Evolutionary conservation across 345 rosid species (phyloP).

Genomic region (Citrus australasica): DNA sequence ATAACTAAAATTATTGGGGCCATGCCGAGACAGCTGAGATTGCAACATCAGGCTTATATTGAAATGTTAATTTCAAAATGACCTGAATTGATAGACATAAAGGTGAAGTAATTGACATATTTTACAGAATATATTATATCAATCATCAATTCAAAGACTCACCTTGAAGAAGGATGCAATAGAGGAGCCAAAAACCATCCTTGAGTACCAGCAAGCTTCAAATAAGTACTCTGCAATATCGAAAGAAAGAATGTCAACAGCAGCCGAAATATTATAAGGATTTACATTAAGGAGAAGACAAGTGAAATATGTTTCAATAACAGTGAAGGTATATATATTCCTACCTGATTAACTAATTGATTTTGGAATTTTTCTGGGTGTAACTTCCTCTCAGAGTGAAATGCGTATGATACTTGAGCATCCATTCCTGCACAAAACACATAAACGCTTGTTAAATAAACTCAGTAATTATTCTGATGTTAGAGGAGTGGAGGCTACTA

Average conservation of each 20-base stretch:
- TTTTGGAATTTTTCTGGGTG: conserved; percentile 68
- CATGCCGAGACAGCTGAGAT: background rate
- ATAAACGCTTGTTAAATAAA: background rate
- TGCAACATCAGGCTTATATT: background rate
- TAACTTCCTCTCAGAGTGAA: conserved; percentile 63
- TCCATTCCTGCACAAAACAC: conserved; percentile 56
- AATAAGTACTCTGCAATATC: conserved; percentile 50
- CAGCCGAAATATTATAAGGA: background rate
- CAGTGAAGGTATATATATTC: background rate
- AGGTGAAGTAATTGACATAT: background rate
- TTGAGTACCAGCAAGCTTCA: conserved; percentile 67
- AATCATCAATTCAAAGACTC: conserved; percentile 18
- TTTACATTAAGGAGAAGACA: background rate
- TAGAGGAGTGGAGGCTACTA: background rate
- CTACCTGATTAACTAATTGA: conserved; percentile 65
- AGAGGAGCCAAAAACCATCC: conserved; percentile 63
- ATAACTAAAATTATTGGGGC: background rate
- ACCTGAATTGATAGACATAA: background rate
- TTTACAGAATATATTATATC: background rate
- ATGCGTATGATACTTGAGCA: conserved; percentile 73
- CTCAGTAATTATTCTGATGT: background rate
- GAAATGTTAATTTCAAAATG: background rate
- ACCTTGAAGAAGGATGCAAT: conserved; percentile 53
- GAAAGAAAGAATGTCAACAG: conserved; percentile 11
- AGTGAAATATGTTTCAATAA: background rate